These are phyloP conservation scores for Ophiostoma ulmi DNA, from an alignment of 2,329 filamentous ascomycete genomes.

Conservation along the genomic window DNA sequence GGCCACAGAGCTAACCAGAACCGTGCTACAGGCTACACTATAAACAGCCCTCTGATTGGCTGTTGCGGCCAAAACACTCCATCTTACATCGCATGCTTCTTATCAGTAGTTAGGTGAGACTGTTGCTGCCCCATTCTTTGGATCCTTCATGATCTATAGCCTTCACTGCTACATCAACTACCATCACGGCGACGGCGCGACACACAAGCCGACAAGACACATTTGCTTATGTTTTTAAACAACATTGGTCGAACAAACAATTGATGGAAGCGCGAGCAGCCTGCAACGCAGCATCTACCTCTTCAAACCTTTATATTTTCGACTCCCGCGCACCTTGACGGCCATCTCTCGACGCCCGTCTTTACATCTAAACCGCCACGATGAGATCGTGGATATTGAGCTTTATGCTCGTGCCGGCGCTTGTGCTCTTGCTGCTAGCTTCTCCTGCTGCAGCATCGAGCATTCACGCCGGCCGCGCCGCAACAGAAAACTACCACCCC, in stretches of 20 bases:
- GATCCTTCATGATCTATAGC: neutral
- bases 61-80: neutral
- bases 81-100: too few species aligned
- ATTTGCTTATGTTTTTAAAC: neutral
- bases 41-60: slow-evolving; percentile 18
- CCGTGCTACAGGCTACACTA: slow-evolving; percentile 16
- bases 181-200: neutral
- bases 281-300: neutral
- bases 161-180: neutral
- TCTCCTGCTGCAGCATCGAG: slow-evolving; percentile 16
- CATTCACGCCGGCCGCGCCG: neutral
- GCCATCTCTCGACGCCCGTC: neutral
- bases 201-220: neutral
- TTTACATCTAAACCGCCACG: neutral
- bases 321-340: neutral
- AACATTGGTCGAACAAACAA: neutral
- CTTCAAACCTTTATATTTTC: neutral
- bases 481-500: slow-evolving; percentile 1
- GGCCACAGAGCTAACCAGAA: neutral
- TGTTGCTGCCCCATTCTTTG: slow-evolving; percentile 11
- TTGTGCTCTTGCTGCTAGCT: neutral
- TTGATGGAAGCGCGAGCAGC: neutral
- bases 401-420: slow-evolving; percentile 11
- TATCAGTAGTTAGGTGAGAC: neutral
- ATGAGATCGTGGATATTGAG: slow-evolving; percentile 18